These are phyloP conservation scores for Choiromyces venosus DNA, from an alignment of 495 filamentous ascomycete species.

Conservation along the genomic window DNA sequence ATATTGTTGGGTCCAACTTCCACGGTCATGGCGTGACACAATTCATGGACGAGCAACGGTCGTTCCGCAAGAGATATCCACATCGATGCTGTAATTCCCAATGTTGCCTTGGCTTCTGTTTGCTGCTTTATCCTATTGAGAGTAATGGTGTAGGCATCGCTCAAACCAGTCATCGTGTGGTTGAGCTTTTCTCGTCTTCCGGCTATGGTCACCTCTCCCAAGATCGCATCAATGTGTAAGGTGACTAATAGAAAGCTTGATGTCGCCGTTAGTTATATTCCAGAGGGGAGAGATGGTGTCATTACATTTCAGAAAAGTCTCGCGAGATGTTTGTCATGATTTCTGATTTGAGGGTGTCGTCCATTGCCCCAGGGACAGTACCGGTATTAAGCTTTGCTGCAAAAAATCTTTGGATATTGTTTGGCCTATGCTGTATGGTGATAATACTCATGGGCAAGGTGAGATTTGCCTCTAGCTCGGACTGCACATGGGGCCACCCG, in stretches of 20 bases:
- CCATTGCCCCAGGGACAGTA: neutral
- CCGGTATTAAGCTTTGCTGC: neutral
- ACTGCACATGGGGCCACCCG: neutral
- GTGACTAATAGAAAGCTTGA: neutral
- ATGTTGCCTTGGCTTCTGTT: too few species aligned
- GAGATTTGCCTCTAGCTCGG: neutral
- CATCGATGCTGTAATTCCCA: too few species aligned
- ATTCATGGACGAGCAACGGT: neutral
- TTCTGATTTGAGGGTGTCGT: neutral
- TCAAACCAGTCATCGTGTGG: neutral
- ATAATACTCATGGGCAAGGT: neutral
- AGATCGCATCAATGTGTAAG: neutral
- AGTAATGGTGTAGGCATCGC: too few species aligned
- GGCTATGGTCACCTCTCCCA: neutral
- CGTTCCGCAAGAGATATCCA: neutral
- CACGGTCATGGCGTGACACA: neutral
- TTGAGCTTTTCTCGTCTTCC: neutral
- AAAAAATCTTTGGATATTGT: neutral
- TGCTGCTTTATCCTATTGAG: too few species aligned
- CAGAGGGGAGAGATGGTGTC: too few species aligned
- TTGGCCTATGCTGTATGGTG: neutral
- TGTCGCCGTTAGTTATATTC: too few species aligned
- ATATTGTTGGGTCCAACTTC: neutral
- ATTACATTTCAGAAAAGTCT: neutral
- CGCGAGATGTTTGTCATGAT: neutral